Conservation (phyloP, 2,329 filamentous ascomycete species). For the Dactylonectria macrodidyma region DNA sequence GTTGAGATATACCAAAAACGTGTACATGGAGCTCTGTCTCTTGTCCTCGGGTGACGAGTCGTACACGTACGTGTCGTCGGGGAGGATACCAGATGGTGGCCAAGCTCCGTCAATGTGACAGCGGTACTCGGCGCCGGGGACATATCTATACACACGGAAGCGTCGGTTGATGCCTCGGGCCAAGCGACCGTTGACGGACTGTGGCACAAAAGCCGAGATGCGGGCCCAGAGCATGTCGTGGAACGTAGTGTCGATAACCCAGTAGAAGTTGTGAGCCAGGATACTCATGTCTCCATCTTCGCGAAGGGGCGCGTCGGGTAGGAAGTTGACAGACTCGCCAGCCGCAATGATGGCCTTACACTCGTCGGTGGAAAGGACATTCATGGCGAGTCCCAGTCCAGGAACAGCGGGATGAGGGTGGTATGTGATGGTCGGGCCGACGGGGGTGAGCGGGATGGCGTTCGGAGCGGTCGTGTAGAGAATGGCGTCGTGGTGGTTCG, state of each 20-base stretch:
- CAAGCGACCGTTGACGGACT: slow-evolving; percentile 66
- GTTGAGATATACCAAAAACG: slow-evolving; percentile 78
- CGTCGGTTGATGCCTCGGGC: slow-evolving; percentile 77
- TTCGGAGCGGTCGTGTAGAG: slow-evolving; percentile 74
- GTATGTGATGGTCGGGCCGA: slow-evolving; percentile 63
- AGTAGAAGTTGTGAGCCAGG: slow-evolving; percentile 82
- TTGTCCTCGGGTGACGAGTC: slow-evolving; percentile 72
- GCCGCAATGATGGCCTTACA: slow-evolving; percentile 78
- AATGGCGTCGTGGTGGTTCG: slow-evolving; percentile 77
- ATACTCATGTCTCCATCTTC: slow-evolving; percentile 77
- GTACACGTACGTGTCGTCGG: slow-evolving; percentile 74
- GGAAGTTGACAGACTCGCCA: slow-evolving; percentile 75
- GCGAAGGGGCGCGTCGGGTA: slow-evolving; percentile 77
- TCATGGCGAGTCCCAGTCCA: slow-evolving; percentile 70
- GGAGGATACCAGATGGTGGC: slow-evolving; percentile 77
- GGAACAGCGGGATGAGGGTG: slow-evolving; percentile 75
- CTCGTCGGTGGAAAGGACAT: slow-evolving; percentile 73
- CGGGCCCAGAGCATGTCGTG: slow-evolving; percentile 75
- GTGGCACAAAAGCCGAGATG: slow-evolving; percentile 71
- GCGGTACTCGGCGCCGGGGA: slow-evolving; percentile 80
- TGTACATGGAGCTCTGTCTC: slow-evolving; percentile 78
- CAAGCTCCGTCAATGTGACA: slow-evolving; percentile 81
- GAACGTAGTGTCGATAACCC: slow-evolving; percentile 76
- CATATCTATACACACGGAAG: slow-evolving; percentile 81
- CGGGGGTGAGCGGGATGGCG: slow-evolving; percentile 65